Base-by-base conservation (phyloP, 768 basidiomycete genomes). In the Tylopilus sp. region DNA sequence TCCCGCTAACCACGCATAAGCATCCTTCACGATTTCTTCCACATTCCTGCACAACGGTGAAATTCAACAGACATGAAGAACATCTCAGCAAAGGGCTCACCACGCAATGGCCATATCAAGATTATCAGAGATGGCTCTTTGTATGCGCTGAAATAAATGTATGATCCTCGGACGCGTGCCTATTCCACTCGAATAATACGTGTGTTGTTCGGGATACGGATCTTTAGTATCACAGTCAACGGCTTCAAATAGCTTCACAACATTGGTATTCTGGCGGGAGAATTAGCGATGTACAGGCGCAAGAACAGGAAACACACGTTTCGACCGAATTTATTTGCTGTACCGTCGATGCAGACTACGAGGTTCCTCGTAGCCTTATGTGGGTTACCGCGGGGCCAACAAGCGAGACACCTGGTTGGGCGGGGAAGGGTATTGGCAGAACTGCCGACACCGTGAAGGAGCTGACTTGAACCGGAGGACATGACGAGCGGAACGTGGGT, bases 21-120 rank as follows among this genome's bases (percentile, higher is more conserved):
- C 45, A 0, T 52, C 52, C 33, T 46, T 52, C 44, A 52, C 45
- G 24, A 52, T 52, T 33, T 52, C 52, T 19, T 52, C 52, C 19
- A 33, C 37, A 17, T 52, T 52, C 52, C 52, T 52, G 22, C 33
- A 26, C n/a, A 13, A 21, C 14, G 22, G 14, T 19, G 8, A 52
- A 30, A 21, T 10, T 19, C 10, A n/a, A 31, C 14, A 41, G n/a
- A 24, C 21, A 1, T 11, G 13, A 26, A 40, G 13, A 12, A 21
- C 31, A 6, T 9, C n/a, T 14, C 11, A 22, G 31, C n/a, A 8
- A 31, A n/a, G 25, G 12, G 9, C 37, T 33, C n/a, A 52, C 52
- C 52, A 52, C 3, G 52, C 52, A 17, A 52, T 52, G 25, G 52
- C 52, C 52, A 52, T 52, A 19, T 52, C 52, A 13, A 52, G 52